A percentile compares a stretch with the other conserved stretches of the same genome.
Conservation (phyloP, 441 rosid species). For the Adansonia rubrostipa region DNA sequence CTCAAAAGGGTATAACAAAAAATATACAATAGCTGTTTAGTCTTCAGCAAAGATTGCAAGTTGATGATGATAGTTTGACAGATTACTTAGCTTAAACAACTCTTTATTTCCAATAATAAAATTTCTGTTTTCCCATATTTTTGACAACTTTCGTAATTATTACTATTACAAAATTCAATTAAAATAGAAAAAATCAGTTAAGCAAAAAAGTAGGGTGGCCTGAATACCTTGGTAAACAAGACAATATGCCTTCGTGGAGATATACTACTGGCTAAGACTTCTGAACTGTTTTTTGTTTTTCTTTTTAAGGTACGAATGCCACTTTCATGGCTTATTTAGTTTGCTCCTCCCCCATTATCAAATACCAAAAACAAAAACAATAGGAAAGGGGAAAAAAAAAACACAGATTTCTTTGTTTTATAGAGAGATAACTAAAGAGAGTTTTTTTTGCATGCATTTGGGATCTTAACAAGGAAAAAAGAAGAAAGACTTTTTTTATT, state of each 20-base stretch:
- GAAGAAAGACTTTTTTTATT: neutral
- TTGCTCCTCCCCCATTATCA: conserved; percentile 53
- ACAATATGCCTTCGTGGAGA: conserved; percentile 18
- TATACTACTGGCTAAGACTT: neutral
- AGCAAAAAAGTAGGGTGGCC: neutral
- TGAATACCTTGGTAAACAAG: neutral
- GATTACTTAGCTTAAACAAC: neutral
- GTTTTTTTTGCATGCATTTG: neutral
- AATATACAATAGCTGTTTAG: neutral
- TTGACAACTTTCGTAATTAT: neutral
- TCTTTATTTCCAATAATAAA: neutral
- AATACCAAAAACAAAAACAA: conserved; percentile 24
- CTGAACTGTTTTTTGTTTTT: neutral
- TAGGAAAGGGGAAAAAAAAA: neutral
- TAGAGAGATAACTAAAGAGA: neutral
- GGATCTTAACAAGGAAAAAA: neutral
- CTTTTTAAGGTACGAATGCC: neutral
- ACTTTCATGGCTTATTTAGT: conserved; percentile 15
- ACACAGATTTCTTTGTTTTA: conserved; percentile 20
- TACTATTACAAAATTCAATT: neutral
- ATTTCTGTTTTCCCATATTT: neutral
- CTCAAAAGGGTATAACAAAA: neutral
- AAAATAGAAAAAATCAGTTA: neutral
- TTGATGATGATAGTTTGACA: neutral
- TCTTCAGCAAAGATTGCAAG: neutral